Evolutionary conservation across 306 rosid genomes (phyloP).

Genomic region (Quercus berberidifolia): DNA sequence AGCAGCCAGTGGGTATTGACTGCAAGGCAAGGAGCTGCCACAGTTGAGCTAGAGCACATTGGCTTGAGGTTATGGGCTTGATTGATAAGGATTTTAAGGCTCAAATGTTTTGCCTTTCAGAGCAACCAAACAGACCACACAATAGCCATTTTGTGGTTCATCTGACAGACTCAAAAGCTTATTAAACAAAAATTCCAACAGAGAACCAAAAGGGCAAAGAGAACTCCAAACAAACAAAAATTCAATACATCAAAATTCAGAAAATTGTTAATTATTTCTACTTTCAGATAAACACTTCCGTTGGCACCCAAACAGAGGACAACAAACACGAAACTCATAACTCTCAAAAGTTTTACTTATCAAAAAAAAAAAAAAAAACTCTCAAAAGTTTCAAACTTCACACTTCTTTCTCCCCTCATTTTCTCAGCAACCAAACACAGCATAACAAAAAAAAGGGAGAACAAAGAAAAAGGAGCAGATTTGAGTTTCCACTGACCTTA

Average conservation of each 20-base stretch:
- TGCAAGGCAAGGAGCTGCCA: too few relatives aligned
- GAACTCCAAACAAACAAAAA: not conserved
- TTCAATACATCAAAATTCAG: not conserved
- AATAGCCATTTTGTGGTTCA: not conserved
- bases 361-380: too few relatives aligned
- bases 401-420: not conserved
- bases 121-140: slow-evolving; percentile 15
- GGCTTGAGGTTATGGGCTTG: too few relatives aligned
- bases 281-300: not conserved
- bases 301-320: not conserved
- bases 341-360: too few relatives aligned
- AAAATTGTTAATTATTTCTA: not conserved
- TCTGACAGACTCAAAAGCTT: too few relatives aligned
- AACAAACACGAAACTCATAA: not conserved
- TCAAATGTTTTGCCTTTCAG: not conserved
- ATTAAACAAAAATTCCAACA: too few relatives aligned
- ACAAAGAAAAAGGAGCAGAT: not conserved
- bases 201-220: too few relatives aligned
- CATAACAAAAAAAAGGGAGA: not conserved
- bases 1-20: too few relatives aligned
- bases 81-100: too few relatives aligned
- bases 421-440: not conserved
- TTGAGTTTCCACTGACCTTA: slow-evolving; percentile 31
- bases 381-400: not conserved
- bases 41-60: too few relatives aligned